Conservation (phyloP, 371 early-diverging fungal genomes). For the Mucor piriformis region DNA sequence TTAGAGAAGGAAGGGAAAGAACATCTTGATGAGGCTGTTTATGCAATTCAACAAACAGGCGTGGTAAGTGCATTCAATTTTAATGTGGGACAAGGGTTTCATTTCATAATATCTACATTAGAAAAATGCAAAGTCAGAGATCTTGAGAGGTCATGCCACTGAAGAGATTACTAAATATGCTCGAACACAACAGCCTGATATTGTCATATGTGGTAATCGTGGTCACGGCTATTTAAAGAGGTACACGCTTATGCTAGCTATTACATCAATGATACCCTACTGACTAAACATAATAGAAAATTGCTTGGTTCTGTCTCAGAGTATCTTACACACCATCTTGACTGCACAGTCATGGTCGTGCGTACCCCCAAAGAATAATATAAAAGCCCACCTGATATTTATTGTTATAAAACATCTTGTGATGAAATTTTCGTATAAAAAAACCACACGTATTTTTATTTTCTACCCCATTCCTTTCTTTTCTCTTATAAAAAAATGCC, state of each 20-base stretch:
- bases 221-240: slow-evolving; percentile 35
- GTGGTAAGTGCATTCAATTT: slow-evolving; percentile 9
- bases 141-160: slow-evolving; percentile 12
- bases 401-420: background rate
- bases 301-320: slow-evolving; percentile 33
- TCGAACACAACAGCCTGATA: slow-evolving; percentile 17
- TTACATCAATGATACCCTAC: background rate
- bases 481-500: background rate
- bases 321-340: slow-evolving; percentile 25
- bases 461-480: background rate
- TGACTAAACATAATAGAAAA: slow-evolving; percentile 12
- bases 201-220: slow-evolving; percentile 32
- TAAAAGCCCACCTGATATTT: slow-evolving; percentile 1
- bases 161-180: slow-evolving; percentile 11
- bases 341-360: slow-evolving; percentile 29
- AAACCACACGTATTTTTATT: background rate
- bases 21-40: slow-evolving; percentile 6
- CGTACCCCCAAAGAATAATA: background rate
- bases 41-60: slow-evolving; percentile 6
- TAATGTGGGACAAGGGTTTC: background rate
- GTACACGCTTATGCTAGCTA: slow-evolving; percentile 7
- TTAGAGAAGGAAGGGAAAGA: slow-evolving; percentile 11
- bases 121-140: slow-evolving; percentile 13
- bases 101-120: background rate
- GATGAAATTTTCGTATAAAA: background rate